Evolutionary conservation across 495 filamentous ascomycete species (phyloP).

Genomic region (Amniculicola lignicola): DNA sequence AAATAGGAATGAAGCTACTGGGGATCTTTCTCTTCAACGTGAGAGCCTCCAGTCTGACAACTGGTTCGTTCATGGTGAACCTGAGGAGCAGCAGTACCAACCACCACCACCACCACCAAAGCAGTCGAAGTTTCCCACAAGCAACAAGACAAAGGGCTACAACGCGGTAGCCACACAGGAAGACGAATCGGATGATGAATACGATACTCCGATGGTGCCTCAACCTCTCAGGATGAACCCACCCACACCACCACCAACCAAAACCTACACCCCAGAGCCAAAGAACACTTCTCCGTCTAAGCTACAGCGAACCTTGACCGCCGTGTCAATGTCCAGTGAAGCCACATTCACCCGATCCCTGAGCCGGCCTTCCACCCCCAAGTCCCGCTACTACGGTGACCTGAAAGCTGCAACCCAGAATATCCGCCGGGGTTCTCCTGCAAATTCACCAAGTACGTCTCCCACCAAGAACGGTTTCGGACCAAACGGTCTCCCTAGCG

Average conservation of each 20-base stretch:
- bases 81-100: slow-evolving; percentile 3
- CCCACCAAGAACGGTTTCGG: slow-evolving; percentile 10
- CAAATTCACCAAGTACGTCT: slow-evolving; percentile 12
- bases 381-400: slow-evolving; percentile 43
- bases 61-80: slow-evolving; percentile 32
- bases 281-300: slow-evolving; percentile 7
- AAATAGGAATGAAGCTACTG: slow-evolving; percentile 1
- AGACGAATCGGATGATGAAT: slow-evolving; percentile 31
- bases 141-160: slow-evolving; percentile 12
- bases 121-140: slow-evolving; percentile 13
- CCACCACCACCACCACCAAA: not conserved
- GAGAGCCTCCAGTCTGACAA: slow-evolving; percentile 30
- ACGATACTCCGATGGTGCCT: slow-evolving; percentile 26
- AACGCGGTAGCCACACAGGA: slow-evolving; percentile 16
- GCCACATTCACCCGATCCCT: slow-evolving; percentile 26
- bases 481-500: slow-evolving; percentile 11
- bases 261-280: not conserved
- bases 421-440: slow-evolving; percentile 25
- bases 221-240: slow-evolving; percentile 39
- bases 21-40: slow-evolving; percentile 19
- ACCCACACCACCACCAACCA: slow-evolving; percentile 31
- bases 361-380: slow-evolving; percentile 31
- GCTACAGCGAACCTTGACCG: slow-evolving; percentile 20
- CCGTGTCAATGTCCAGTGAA: slow-evolving; percentile 21
- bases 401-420: slow-evolving; percentile 40